Base-by-base conservation (phyloP, 768 basidiomycete genomes). In the Trametes villosa region DNA sequence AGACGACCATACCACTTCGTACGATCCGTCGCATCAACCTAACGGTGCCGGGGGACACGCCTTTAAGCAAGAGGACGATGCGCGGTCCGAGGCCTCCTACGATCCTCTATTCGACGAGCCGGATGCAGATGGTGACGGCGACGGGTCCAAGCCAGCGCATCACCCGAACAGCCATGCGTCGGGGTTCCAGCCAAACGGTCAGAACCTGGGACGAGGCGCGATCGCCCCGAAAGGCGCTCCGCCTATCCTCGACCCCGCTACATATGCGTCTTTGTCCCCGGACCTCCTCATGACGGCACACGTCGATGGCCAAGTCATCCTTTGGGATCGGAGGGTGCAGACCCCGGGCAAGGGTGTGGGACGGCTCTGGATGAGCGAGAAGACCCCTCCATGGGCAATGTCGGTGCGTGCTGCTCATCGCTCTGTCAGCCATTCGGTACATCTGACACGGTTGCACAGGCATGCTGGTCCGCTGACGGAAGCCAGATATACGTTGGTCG, bases 351-450 rank as follows among this genome's bases (percentile, higher is more conserved):
- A 73, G 40, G 91, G 94, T 7, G 90, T 94, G 1, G 94, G 94
- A 30, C 79, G 94, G 65, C 76, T 98, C 54, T 90, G 89, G 85
- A 86, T 93, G 80, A 89, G 87, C 68, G 95, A 96, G 64, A 94
- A 92, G 75, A 93, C 92, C 22, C 94, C 94, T 30, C 94, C 93
- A 12, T 98, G 95, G 94, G 97, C 94, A 74, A 83, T 96, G 68
- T 95, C 95, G 63, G 96, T 98, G 74, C 70, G 86, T 78, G 46
- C 53, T 15, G 24, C 33, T 26, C n/a, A n/a, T 5, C 22, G 9
- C 46, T 9, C 6, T 29, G 4, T 2, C 40, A 12, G 13, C 9
- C 15, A 22, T 57, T 33, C 20, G 8, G 31, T 48, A 20, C 31
- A 20, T 31, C 48, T 50, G 17, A 53, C 57, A 29, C 34, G 34